Evolutionary conservation across 805 yeast species (phyloP), one percentile per base, ranked within the genome.

Genomic region (Grigorovia humatica): DNA sequence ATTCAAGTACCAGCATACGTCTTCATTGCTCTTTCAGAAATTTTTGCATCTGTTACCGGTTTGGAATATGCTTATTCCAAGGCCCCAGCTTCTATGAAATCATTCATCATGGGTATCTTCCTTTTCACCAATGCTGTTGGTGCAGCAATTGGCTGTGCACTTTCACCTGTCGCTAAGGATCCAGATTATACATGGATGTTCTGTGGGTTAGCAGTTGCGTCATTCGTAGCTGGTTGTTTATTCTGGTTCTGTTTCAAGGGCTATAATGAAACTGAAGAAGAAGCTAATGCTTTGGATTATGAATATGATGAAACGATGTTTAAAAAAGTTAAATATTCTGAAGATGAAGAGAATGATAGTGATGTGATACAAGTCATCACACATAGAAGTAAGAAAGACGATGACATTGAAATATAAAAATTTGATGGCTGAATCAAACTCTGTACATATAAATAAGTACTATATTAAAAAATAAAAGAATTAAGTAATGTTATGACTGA

Each of bases 51-150:
- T 50, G 79, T 85, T 59, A 85, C 93, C 20, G 93, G 91, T 59
- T 77, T 83, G 59, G 93, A 86, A 70, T 85, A 83, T 63, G 95
- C 95, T 18, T 86, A 83, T 70, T 81, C 89, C 29, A 83, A 85
- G 71, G 91, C 93, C 6, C 93, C 93, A 44, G 75, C 74, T 9
- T 70, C 76, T 43, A 70, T 71, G 74, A 73, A 70, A 54, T 68
- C 73, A 18, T 65, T 72, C 44, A 69, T 70, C 47, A 71, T 72
- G 75, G 74, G 83, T 15, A 56, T 73, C 49, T 85, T 82, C 73
- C 73, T 86, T 61, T 70, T 85, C 52, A 83, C 85, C 44, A 81
- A 75, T 57, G 93, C 95, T n/a, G 60, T 83, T 49, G 89, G 93
- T 53, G 77, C 91, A 27, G 88, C 89, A 19, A 61, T 85, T 47